Base-by-base conservation (phyloP, 345 rosid genomes). In the Aegle marmelos region DNA sequence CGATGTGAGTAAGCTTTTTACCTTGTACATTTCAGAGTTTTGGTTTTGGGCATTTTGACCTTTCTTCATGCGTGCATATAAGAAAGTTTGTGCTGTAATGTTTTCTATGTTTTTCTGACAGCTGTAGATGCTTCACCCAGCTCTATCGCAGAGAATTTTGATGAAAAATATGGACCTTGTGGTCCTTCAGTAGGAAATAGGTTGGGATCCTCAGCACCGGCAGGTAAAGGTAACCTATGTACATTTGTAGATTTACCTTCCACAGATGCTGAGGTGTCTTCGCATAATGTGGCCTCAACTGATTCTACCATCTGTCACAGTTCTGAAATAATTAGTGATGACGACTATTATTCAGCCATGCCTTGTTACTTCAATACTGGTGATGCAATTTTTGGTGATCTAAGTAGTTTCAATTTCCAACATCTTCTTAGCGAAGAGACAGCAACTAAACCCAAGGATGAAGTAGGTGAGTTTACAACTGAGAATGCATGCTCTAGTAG, bases 101-200 rank as follows among this genome's bases (percentile, higher is more conserved):
- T 83, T 81, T 76, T 28, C 16, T 75, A 54, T 78, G n/a, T 58
- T 80, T 60, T 50, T 39, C 74, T 78, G 73, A 65, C 67, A 37
- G 48, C 80, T 80, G 84, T 88, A 89, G 98, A 61, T 78, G 82
- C 86, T 80, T 83, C 76, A 28, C 45, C 22, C 45, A 76, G 73
- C 65, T 76, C 76, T 76, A 70, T 68, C 75, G 71, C 56, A 65
- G 84, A 50, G 76, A 77, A 75, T 72, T 62, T 74, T 33, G 82
- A 78, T 80, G 70, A 37, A 6, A 81, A 70, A 14, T 59, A 36
- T 48, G 82, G 56, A 56, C 68, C 37, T 9, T 11, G 9, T 76
- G 79, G 68, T 79, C 54, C 31, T 65, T 33, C 50, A 13, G 37
- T 70, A 67, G 87, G 65, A 58, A 77, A 82, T 74, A 80, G 80